Conservation (phyloP, 2,329 filamentous ascomycete species). For the Pezicula carpinea region DNA sequence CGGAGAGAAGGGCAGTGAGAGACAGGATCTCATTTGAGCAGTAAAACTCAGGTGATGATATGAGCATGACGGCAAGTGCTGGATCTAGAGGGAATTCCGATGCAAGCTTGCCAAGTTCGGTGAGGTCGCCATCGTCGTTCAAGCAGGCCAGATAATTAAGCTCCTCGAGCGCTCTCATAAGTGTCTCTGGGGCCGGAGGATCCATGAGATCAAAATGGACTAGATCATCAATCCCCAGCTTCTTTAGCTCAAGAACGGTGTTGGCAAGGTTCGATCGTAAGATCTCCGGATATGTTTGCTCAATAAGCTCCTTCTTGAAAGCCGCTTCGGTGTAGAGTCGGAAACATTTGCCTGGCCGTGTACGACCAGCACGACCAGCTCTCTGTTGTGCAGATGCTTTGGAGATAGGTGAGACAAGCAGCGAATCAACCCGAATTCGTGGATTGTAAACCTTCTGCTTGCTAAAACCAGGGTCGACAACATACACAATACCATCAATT, state of each 20-base stretch:
- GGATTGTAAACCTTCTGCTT: constrained; percentile 99
- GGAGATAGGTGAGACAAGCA: constrained; percentile 96
- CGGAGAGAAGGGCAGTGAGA: constrained; percentile 87
- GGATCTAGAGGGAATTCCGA: constrained; percentile 96
- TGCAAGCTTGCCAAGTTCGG: constrained; percentile 75
- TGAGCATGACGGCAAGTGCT: constrained; percentile 92
- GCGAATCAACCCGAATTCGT: constrained; percentile 89
- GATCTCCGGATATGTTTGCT: constrained; percentile 95
- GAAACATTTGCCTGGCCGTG: constrained; percentile 97
- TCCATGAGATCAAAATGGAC: constrained; percentile 99
- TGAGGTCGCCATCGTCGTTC: constrained; percentile 93
- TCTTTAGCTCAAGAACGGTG: constrained; percentile 94
- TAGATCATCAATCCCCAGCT: constrained; percentile 89
- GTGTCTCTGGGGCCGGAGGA: constrained; percentile 91
- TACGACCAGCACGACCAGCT: constrained; percentile 98
- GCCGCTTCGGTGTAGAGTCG: constrained; percentile 90
- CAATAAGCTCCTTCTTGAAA: constrained; percentile 97
- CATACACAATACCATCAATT: constrained; percentile 98
- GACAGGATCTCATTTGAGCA: constrained; percentile 98
- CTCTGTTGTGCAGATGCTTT: constrained; percentile 96
- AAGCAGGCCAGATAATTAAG: constrained; percentile 96
- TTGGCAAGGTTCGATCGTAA: constrained; percentile 90
- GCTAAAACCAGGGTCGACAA: constrained; percentile 98
- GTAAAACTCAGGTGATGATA: constrained; percentile 95
- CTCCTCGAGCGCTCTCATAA: constrained; percentile 97